Evolutionary conservation across 305 asterid species (phyloP), one percentile per base, ranked within the genome.

Genomic region (Striga hermonthica): DNA sequence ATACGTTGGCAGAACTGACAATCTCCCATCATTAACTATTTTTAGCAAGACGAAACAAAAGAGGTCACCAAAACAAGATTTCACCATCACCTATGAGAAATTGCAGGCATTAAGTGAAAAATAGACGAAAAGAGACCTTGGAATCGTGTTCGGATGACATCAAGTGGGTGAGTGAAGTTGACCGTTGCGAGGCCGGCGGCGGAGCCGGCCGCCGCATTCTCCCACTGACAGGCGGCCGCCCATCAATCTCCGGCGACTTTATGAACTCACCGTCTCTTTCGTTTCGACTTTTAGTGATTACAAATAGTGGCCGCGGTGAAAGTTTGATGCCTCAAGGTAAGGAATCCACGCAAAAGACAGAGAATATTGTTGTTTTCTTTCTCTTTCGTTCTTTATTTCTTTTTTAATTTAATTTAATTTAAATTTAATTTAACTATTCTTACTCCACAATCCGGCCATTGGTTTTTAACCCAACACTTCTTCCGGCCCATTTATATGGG

Each of bases 131-230:
- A 57, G 4, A 28, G 9, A 88, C 95, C 96, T 84, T 93, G 97
- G 80, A 93, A 93, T 74, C 97, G 83, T 14, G 97, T 93, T 48
- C 97, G 99, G 65, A 93, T 80, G 74, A 93, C 44, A 8, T 39
- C 44, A 8, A 39, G 6, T 8, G 44, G 44, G 44, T 39, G 44
- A 39, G 44, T 39, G 44, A 39, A 39, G 44, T 0, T 39, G 82
- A 53, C 86, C 92, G 44, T 39, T 8, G 9, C 6, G 44, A 39
- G 44, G 44, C 44, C 44, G 44, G 44, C 44, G 44, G 44, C 44
- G 44, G 44, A 39, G 9, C 44, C 44, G 44, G 44, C 44, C 8
- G 44, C 44, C 9, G 6, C 44, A 8, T 39, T 39, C 44, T 39
- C 44, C 44, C 44, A 39, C 44, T 39, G 44, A 1, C 44, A 39